These are phyloP conservation scores for Pyronema domesticum DNA, from an alignment of 495 filamentous ascomycete species.

Conservation along the genomic window DNA sequence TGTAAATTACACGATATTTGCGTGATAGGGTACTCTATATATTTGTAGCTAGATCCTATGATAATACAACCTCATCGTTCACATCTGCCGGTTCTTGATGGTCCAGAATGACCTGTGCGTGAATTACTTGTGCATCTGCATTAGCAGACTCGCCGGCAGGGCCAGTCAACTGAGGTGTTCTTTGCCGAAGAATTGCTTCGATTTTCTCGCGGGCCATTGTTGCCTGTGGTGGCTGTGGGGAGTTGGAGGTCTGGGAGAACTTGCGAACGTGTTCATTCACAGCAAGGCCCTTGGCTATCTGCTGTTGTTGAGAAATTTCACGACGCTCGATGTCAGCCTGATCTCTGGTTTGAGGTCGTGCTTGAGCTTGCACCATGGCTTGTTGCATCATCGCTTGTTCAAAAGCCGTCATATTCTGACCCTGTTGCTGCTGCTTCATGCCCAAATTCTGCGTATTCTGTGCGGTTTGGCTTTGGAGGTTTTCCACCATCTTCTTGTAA, in stretches of 20 bases:
- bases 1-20: no score
- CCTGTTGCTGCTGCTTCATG: background rate
- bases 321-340: slow-evolving; percentile 1
- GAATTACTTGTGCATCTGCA: no score
- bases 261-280: background rate
- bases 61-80: no score
- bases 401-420: background rate
- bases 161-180: background rate
- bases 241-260: background rate
- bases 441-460: background rate
- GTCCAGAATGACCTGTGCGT: no score
- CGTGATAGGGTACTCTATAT: no score
- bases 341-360: background rate
- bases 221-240: background rate
- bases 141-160: no score
- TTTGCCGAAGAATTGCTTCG: background rate
- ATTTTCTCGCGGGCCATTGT: background rate
- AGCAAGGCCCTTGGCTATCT: background rate
- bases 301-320: background rate
- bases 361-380: background rate
- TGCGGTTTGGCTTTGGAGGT: background rate
- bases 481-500: background rate
- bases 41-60: no score
- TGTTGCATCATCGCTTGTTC: background rate
- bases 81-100: no score